Evolutionary conservation across 164 flowering plant genomes (phyloP), one percentile per base, ranked within the genome.

Genomic region (Echeveria elegans): DNA sequence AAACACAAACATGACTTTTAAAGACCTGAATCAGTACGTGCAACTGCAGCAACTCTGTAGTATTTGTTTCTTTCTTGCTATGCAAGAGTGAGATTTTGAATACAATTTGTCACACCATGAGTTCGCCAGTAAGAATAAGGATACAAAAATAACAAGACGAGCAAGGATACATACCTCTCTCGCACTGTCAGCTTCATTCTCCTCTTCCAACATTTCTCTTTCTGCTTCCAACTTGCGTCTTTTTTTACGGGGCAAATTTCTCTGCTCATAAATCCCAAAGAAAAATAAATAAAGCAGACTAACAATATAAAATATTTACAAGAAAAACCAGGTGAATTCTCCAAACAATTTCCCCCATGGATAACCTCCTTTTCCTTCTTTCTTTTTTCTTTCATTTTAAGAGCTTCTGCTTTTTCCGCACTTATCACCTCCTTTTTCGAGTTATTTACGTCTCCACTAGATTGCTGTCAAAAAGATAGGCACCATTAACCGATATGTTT

Each of bases 171-270:
- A 31, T 68, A 79, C 85, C 72, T 70, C 75, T 61, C 72, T 72
- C 28, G 19, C 40, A 30, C 76, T 77, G 28, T 82, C 78, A 41
- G 29, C 38, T 58, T 77, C 77, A 63, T 69, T 67, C 40, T 82
- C 89, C 30, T 88, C 92, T 67, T 91, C 98, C 79, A 89, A 71
- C 85, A 74, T 88, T 78, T 89, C 97, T 74, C 90, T 79, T 45
- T 85, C 85, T 59, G 97, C 96, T 78, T 94, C 94, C 68, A 94
- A 68, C 72, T 86, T 87, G 71, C 97, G 81, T 43, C 96, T 85
- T 70, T 94, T 83, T 77, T 86, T 91, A 47, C 97, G 81, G 5
- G 97, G 99, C 81, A 94, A 68, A 69, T 86, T 79, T 84, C 87
- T 92, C 97, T 91, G 78, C 58, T 66, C 73, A 21, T 30, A 32